Evolutionary conservation across 2,329 filamentous ascomycete species (phyloP), one percentile per base, ranked within the genome.

Genomic region (Penicillium sp.): DNA sequence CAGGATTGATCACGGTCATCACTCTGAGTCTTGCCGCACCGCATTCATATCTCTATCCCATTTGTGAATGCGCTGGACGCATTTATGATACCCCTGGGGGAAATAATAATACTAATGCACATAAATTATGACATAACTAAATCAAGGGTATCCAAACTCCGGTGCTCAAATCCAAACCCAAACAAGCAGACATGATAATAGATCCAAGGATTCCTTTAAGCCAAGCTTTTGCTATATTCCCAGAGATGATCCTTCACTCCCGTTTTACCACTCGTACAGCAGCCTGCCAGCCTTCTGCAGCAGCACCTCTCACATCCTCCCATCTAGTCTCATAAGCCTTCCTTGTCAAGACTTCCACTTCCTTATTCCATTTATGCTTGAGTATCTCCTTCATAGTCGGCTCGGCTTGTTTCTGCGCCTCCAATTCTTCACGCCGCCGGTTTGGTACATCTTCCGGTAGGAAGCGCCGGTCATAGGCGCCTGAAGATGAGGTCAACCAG

Each of bases 361-460:
- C 89, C 48, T 81, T 74, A 72, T 94, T 93, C 89, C 89, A 93
- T 57, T 84, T 79, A 67, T 89, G 87, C 77, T 93, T 93, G 65
- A 87, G 80, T 35, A 84, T 78, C 69, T 91, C 88, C 51, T 85
- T 69, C 47, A 89, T 76, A 45, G 80, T 79, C 28, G 81, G 79
- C n/a, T 47, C 36, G 28, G 48, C 42, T 40, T 48, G 54, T 10
- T 49, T 52, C 5, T 22, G 49, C 3, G 38, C 22, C 14, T 45
- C 28, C 25, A 51, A 14, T 12, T 61, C 60, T 55, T 64, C 61
- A 1, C 51, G 43, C 1, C 22, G 42, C n/a, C 55, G 50, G 14
- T 56, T 53, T 12, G 48, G 47, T 1, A 48, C 12, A 28, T 66
- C 57, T 36, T 56, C 36, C 28, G 62, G 64, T 12, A 55, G 45